phyloP scores from a whole-genome alignment of 1,139 yeast genomes.

The Suhomyces panamericanus region DNA sequence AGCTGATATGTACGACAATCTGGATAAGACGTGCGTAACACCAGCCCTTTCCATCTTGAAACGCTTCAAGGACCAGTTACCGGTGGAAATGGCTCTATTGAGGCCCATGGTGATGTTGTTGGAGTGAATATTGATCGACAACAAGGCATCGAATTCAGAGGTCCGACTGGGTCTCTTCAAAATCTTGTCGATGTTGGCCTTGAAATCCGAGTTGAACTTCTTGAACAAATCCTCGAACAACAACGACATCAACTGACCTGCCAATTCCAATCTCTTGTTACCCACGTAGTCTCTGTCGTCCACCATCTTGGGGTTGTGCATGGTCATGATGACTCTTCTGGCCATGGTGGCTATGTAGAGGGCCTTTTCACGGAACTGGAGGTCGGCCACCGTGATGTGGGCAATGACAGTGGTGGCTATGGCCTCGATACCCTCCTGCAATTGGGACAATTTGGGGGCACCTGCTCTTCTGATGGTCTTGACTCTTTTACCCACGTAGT shows the following conservation, averaged over 20 bases:
- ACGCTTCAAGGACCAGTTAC: constrained; percentile 97
- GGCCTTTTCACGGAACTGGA: constrained; percentile 93
- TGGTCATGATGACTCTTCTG: constrained; percentile 91
- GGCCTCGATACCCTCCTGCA: constrained; percentile 97
- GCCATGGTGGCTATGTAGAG: constrained; percentile 95
- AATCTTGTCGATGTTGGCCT: constrained; percentile 90
- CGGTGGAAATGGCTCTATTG: constrained; percentile 95
- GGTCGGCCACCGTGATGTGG: constrained; percentile 80
- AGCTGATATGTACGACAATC: constrained; percentile 91
- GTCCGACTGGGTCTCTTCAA: constrained; percentile 93
- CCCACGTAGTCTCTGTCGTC: constrained; percentile 99
- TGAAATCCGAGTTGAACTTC: constrained; percentile 91
- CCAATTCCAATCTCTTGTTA: constrained; percentile 93
- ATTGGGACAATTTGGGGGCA: constrained; percentile 72
- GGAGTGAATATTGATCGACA: constrained; percentile 86
- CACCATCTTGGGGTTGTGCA: constrained; percentile 91
- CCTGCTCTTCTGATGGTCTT: constrained; percentile 87
- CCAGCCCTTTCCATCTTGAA: constrained; percentile 99
- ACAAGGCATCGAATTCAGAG: constrained; percentile 89
- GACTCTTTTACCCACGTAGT: constrained; percentile 86
- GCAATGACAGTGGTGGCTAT: constrained; percentile 96
- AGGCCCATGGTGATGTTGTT: constrained; percentile 92
- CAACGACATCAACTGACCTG: constrained; percentile 94
- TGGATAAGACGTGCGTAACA: constrained; percentile 91
- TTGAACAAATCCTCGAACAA: constrained; percentile 95